These are phyloP conservation scores for Pyrus betulifolia DNA, from an alignment of 306 rosid species.

Conservation along the genomic window DNA sequence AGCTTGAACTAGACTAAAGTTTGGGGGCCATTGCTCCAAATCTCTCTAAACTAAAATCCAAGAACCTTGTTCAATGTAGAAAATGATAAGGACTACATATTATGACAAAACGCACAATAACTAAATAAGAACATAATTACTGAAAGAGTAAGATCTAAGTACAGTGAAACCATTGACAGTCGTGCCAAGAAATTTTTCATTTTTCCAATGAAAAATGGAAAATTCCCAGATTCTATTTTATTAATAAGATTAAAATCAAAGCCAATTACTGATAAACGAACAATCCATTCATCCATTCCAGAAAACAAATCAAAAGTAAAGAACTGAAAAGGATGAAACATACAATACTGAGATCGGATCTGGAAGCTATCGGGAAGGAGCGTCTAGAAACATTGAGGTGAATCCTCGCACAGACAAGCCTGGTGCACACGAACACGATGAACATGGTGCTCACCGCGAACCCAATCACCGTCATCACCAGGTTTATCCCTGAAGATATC, in stretches of 20 bases:
- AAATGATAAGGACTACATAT: not conserved
- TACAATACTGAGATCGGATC: slow-evolving; percentile 77
- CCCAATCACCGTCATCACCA: slow-evolving; percentile 97
- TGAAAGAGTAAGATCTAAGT: not conserved
- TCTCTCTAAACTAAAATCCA: not conserved
- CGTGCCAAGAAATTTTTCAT: not conserved
- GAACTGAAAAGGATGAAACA: not conserved
- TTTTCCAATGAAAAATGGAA: not conserved
- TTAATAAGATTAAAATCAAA: not conserved
- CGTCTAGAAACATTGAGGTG: slow-evolving; percentile 71
- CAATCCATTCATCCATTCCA: not conserved
- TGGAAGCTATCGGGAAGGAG: slow-evolving; percentile 64
- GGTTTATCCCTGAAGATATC: slow-evolving; percentile 76
- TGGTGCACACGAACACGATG: slow-evolving; percentile 82
- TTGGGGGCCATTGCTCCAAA: no score
- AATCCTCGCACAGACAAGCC: slow-evolving; percentile 87
- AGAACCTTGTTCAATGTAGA: not conserved
- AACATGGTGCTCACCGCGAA: slow-evolving; percentile 90
- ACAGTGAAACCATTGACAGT: not conserved
- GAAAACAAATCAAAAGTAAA: not conserved
- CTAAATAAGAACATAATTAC: not conserved
- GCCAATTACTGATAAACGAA: not conserved
- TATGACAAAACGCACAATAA: not conserved
- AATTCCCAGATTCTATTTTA: not conserved
- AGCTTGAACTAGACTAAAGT: not conserved